Evolutionary conservation across 2,329 filamentous ascomycete species (phyloP), one percentile per base, ranked within the genome.

Genomic region (Nothopassalora personata): DNA sequence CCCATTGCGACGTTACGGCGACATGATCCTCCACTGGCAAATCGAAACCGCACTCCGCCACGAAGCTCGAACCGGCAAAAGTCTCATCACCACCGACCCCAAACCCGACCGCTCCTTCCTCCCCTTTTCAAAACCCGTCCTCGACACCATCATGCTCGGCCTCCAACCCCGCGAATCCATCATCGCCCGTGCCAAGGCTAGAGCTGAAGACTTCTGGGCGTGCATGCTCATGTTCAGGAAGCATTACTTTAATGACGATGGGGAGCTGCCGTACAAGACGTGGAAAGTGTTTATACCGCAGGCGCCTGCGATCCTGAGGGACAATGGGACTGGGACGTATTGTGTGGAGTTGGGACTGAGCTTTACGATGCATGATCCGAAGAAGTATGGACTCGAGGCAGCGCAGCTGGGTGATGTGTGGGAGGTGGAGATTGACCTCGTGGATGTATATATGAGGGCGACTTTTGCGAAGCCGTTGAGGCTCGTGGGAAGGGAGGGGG

Each of bases 11-110:
- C 78, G 84, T 39, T 86, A 82, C 69, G 77, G 75, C 50, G 85
- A 87, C 70, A 77, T 87, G 68, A 76, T 87, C 49, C 74, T 78
- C 10, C 84, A 86, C 68, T 87, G 85, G 78, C 84, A 87, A 64
- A 84, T 86, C 50, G 83, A 86, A 73, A 81, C 83, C 6, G 83
- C 82, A 1, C 65, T 87, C 45, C 80, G 81, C 10, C 77, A 81
- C 61, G 84, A 86, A 71, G 76, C 79, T 10, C 66, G 72, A 31
- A 74, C 76, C 4, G 77, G 78, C 13, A 69, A 71, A 19, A 74
- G 67, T n/a, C 72, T 82, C 27, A 31, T 64, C 31, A 65, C 65
- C 3, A 58, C 66, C 3, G 39, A 60, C 6, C 15, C 19, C 15
- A 56, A 58, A 34, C 68, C 70, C 50, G 57, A 64, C 50, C 62